Conservation (phyloP, 805 yeast genomes). For the Ogataea haglerorum region DNA sequence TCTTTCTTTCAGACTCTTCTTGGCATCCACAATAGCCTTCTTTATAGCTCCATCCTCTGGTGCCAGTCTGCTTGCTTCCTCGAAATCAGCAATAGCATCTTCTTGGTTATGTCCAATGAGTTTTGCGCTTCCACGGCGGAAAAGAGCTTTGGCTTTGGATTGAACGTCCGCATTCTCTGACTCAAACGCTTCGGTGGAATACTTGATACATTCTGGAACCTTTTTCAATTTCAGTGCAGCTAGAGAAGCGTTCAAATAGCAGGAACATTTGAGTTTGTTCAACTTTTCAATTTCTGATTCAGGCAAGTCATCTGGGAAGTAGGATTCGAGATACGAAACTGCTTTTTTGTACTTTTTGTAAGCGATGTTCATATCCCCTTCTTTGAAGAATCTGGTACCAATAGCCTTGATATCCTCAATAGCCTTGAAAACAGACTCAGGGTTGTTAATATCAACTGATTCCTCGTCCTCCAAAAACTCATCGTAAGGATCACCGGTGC, state of each 20-base stretch:
- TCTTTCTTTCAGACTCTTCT: slow-evolving; percentile 47
- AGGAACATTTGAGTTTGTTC: slow-evolving; percentile 56
- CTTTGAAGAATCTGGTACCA: slow-evolving; percentile 74
- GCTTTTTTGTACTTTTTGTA: slow-evolving; percentile 72
- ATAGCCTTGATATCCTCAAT: slow-evolving; percentile 64
- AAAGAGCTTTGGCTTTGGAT: slow-evolving; percentile 79
- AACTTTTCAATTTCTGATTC: slow-evolving; percentile 50
- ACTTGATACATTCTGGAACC: slow-evolving; percentile 50
- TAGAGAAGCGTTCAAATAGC: slow-evolving; percentile 70
- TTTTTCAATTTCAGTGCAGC: slow-evolving; percentile 63
- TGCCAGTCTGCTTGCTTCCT: slow-evolving; percentile 57
- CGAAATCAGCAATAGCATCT: slow-evolving; percentile 62
- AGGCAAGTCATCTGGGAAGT: slow-evolving; percentile 65
- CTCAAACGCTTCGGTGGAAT: slow-evolving; percentile 65
- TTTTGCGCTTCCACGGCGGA: slow-evolving; percentile 80
- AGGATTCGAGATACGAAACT: slow-evolving; percentile 62
- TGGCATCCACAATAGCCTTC: slow-evolving; percentile 61
- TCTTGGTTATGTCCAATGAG: slow-evolving; percentile 63
- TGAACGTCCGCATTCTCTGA: slow-evolving; percentile 57
- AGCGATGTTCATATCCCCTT: slow-evolving; percentile 54
- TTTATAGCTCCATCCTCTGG: slow-evolving; percentile 73
- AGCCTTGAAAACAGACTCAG: slow-evolving; percentile 67
- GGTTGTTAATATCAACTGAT: slow-evolving; percentile 52
- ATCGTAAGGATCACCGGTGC: slow-evolving; percentile 82
- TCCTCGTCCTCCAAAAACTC: slow-evolving; percentile 73